Conservation (phyloP, 176 grass and related monocot genomes). For the Oryza meridionalis region DNA sequence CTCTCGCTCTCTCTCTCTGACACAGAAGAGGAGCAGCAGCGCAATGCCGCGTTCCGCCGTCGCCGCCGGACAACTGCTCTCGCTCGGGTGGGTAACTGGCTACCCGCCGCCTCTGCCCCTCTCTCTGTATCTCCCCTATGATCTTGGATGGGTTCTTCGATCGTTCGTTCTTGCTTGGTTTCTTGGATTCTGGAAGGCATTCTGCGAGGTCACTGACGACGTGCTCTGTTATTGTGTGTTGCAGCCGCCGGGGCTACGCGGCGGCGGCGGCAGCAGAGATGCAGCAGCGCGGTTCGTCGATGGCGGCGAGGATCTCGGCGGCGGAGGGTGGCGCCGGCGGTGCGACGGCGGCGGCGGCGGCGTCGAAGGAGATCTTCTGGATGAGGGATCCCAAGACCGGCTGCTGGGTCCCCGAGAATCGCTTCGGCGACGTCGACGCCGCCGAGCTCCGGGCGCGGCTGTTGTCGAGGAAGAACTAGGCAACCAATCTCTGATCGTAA, state of each 20-base stretch:
- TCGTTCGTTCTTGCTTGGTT: neutral
- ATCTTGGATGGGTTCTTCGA: neutral
- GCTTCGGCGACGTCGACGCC: slow-evolving; percentile 49
- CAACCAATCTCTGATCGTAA: neutral
- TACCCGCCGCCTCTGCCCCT: neutral
- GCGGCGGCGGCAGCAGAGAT: neutral
- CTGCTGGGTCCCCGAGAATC: slow-evolving; percentile 56
- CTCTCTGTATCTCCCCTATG: no score
- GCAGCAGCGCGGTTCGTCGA: neutral
- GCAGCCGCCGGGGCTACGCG: slow-evolving; percentile 40
- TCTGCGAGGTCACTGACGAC: neutral
- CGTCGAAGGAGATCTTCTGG: slow-evolving; percentile 48
- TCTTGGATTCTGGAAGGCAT: neutral
- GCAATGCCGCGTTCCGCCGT: slow-evolving; percentile 19
- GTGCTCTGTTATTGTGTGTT: neutral
- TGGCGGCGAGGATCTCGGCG: neutral
- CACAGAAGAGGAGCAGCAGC: neutral
- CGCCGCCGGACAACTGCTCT: neutral
- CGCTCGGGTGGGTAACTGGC: slow-evolving; percentile 1
- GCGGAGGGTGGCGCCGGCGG: neutral
- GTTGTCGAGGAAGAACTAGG: slow-evolving; percentile 40
- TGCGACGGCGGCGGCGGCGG: neutral
- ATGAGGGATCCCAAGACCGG: slow-evolving; percentile 67
- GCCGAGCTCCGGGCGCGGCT: slow-evolving; percentile 54
- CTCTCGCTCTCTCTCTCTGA: neutral